phyloP scores from a whole-genome alignment of 345 rosid genomes.

The Eucalyptus rudis region DNA sequence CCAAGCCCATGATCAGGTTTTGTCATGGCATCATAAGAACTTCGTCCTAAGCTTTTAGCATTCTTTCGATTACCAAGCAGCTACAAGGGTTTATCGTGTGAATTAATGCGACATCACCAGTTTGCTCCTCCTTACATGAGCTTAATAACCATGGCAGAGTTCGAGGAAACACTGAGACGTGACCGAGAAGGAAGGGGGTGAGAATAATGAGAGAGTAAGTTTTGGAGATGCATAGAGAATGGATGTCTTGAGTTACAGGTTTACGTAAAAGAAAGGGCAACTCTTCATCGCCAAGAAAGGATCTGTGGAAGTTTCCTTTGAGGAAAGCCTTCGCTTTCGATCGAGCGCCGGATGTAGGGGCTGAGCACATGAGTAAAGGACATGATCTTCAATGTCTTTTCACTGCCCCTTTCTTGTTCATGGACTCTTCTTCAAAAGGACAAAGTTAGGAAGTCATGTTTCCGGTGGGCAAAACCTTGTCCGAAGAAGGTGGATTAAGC shows the following conservation, averaged over 20 bases:
- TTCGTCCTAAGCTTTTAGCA: not conserved
- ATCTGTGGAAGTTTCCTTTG: not conserved
- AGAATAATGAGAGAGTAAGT: not conserved
- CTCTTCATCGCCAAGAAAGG: not conserved
- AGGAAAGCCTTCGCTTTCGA: not conserved
- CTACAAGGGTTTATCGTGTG: accelerated
- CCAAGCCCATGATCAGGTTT: not conserved
- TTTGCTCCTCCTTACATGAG: not conserved
- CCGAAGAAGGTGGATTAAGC: not conserved
- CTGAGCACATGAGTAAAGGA: not conserved
- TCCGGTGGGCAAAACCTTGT: not conserved
- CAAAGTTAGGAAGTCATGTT: not conserved
- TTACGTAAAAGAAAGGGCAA: not conserved
- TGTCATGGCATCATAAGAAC: not conserved
- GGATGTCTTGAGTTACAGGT: not conserved
- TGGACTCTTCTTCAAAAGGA: not conserved
- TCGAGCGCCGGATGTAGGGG: not conserved
- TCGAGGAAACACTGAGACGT: not conserved
- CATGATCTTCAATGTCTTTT: not conserved
- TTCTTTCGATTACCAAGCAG: not conserved
- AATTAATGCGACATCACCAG: not conserved
- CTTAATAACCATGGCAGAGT: not conserved
- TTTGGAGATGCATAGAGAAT: not conserved
- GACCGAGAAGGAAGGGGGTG: not conserved
- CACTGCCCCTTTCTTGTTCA: not conserved